Conservation (phyloP, 495 filamentous ascomycete genomes). For the Aspergillus saccharolyticus region DNA sequence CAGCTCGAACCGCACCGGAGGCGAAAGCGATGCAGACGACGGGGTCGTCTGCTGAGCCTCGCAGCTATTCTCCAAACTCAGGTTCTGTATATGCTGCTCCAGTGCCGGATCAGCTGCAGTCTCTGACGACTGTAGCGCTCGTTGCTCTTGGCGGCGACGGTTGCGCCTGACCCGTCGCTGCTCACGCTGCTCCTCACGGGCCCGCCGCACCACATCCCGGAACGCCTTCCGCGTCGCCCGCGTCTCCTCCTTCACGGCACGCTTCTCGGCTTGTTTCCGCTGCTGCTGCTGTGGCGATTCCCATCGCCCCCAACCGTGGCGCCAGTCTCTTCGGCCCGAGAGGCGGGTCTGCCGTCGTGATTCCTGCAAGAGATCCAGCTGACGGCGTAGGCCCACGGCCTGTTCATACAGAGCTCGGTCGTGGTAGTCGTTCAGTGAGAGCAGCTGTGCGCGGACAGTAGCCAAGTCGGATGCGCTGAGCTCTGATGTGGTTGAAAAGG, state of each 20-base stretch:
- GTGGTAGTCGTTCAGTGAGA: slow-evolving; percentile 35
- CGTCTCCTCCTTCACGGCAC: slow-evolving; percentile 37
- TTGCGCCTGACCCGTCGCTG: slow-evolving; percentile 21
- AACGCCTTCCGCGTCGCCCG: slow-evolving; percentile 37
- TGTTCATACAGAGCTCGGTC: slow-evolving; percentile 38
- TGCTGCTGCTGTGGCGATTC: slow-evolving; percentile 36
- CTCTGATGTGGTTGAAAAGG: slow-evolving; percentile 39
- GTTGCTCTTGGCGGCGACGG: slow-evolving; percentile 21
- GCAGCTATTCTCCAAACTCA: slow-evolving; percentile 18
- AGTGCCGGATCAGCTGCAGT: slow-evolving; percentile 1
- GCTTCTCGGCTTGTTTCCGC: slow-evolving; percentile 27
- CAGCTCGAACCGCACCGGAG: slow-evolving; percentile 16
- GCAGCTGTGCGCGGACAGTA: slow-evolving; percentile 36
- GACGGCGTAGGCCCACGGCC: slow-evolving; percentile 35
- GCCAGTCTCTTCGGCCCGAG: slow-evolving; percentile 24
- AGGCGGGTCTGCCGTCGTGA: slow-evolving; percentile 34
- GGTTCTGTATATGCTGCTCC: slow-evolving; percentile 21
- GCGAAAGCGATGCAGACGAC: slow-evolving; percentile 9
- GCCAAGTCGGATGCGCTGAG: slow-evolving; percentile 39
- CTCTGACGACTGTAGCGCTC: slow-evolving; percentile 4
- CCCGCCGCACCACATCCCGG: slow-evolving; percentile 35
- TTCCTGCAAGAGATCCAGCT: slow-evolving; percentile 32
- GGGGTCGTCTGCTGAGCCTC: slow-evolving; percentile 14
- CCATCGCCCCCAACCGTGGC: slow-evolving; percentile 33
- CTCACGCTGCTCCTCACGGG: slow-evolving; percentile 37